Percentiles rank a stretch among this genome's conserved stretches.
These are phyloP conservation scores for Ajuga chamaepitys DNA, from an alignment of 257 asterid species.

Conservation along the genomic window DNA sequence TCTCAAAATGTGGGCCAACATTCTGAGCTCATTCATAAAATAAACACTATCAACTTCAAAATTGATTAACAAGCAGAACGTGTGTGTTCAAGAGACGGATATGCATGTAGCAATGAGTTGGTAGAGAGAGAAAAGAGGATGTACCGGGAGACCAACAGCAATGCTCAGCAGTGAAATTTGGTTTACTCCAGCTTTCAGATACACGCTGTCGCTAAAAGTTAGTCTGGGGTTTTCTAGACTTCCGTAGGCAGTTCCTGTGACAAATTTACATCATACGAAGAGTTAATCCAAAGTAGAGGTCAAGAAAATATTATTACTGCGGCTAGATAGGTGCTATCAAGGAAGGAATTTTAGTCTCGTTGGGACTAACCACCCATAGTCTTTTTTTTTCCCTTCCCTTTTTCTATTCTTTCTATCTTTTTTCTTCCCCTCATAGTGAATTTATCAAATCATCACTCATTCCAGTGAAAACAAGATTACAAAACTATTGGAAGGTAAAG, in stretches of 20 bases:
- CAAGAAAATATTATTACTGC: background rate
- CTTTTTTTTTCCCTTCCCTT: too few species aligned
- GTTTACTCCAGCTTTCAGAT: slow-evolving; percentile 83
- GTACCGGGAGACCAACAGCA: slow-evolving; percentile 95
- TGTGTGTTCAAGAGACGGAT: background rate
- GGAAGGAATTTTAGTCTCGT: background rate
- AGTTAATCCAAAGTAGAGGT: background rate
- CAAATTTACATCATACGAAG: background rate
- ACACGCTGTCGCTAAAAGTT: slow-evolving; percentile 67
- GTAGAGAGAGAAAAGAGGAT: slow-evolving; percentile 25
- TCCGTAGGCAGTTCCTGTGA: slow-evolving; percentile 90
- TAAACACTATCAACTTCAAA: background rate
- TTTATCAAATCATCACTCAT: background rate
- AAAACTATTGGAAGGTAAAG: background rate
- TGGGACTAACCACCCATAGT: too few species aligned
- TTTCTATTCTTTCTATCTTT: too few species aligned
- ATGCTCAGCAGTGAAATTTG: slow-evolving; percentile 86
- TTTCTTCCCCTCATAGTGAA: background rate
- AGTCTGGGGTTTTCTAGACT: slow-evolving; percentile 78
- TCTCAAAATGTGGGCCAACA: slow-evolving; percentile 93
- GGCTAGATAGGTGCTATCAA: background rate
- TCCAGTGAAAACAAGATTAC: background rate
- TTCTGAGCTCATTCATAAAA: slow-evolving; percentile 39
- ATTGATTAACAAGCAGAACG: background rate
- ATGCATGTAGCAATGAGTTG: background rate